Conservation (phyloP, 2,329 filamentous ascomycete species). For the Diplodia sapinea region DNA sequence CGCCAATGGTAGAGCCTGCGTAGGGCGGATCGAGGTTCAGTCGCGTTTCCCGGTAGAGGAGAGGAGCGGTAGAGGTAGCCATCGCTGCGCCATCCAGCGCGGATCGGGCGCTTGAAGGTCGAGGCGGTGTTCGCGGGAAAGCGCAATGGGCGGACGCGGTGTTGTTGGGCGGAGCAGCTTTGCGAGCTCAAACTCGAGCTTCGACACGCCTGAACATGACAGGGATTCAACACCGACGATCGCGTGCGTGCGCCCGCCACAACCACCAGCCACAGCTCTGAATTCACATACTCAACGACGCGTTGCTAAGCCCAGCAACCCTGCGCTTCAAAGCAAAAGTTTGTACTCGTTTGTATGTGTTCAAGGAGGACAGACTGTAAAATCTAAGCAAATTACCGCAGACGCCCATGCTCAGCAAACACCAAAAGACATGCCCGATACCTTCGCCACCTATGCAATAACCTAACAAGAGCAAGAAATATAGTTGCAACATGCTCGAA, state of each 20-base stretch:
- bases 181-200: conserved; percentile 27
- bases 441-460: conserved; percentile 21
- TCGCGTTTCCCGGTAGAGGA: conserved; percentile 84
- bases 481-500: not conserved
- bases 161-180: conserved; percentile 28
- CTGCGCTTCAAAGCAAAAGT: not conserved
- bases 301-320: not conserved
- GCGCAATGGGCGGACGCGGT: conserved; percentile 24
- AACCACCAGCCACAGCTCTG: conserved; percentile 21
- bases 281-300: not conserved
- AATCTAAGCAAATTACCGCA: conserved; percentile 12
- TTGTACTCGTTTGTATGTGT: conserved; percentile 9
- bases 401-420: conserved; percentile 28
- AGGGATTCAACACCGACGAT: conserved; percentile 22
- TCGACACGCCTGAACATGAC: conserved; percentile 28
- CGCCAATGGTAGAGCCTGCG: conserved; percentile 71
- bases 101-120: conserved; percentile 11
- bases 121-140: conserved; percentile 1
- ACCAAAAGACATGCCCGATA: not conserved
- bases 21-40: conserved; percentile 80
- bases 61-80: conserved; percentile 66
- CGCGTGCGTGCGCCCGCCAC: conserved; percentile 22
- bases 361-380: not conserved
- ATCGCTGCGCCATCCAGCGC: conserved; percentile 68
- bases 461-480: not conserved